Percentiles rank a stretch among this genome's conserved stretches.
Evolutionary conservation across 108 stramenopile species (phyloP).

Genomic region (Fragilaria radians): DNA sequence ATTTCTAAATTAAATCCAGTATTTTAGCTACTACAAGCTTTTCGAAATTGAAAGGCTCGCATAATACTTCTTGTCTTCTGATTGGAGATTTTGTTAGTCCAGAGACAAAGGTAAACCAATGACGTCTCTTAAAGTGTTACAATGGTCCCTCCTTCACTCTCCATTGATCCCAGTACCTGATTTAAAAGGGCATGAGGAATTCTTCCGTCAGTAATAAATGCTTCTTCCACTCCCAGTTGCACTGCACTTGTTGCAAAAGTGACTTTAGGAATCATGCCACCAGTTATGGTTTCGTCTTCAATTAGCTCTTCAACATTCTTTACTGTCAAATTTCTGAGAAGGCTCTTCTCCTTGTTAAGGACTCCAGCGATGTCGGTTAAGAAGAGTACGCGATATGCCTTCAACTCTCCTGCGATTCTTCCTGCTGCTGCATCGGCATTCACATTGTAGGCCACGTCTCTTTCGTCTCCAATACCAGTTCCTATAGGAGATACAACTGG

Average conservation of each 20-base stretch:
- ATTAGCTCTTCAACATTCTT: constrained; percentile 72
- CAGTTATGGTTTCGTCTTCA: constrained; percentile 89
- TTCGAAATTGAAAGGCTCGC: too few species aligned
- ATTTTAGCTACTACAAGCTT: too few species aligned
- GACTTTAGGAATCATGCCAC: constrained; percentile 96
- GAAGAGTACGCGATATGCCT: constrained; percentile 83
- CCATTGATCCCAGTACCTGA: constrained; percentile 51
- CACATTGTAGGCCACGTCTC: constrained; percentile 83
- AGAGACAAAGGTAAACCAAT: too few species aligned
- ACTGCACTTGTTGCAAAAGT: constrained; percentile 80
- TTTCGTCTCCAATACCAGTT: constrained; percentile 62
- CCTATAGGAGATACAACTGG: constrained; percentile 96
- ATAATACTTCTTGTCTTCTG: too few species aligned
- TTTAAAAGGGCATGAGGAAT: constrained; percentile 82
- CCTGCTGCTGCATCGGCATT: constrained; percentile 98
- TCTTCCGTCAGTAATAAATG: constrained; percentile 85
- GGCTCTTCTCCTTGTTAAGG: constrained; percentile 83
- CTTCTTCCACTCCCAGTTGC: constrained; percentile 68
- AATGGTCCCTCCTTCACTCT: constrained; percentile 39
- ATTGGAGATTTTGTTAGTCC: too few species aligned
- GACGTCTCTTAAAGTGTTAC: constrained; percentile 15
- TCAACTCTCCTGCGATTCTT: constrained; percentile 86
- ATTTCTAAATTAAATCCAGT: too few species aligned
- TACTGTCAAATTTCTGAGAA: constrained; percentile 59
- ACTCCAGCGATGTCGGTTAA: constrained; percentile 97